These are phyloP conservation scores for Diaporthe citri DNA, from an alignment of 2,329 filamentous ascomycete species.

Conservation along the genomic window DNA sequence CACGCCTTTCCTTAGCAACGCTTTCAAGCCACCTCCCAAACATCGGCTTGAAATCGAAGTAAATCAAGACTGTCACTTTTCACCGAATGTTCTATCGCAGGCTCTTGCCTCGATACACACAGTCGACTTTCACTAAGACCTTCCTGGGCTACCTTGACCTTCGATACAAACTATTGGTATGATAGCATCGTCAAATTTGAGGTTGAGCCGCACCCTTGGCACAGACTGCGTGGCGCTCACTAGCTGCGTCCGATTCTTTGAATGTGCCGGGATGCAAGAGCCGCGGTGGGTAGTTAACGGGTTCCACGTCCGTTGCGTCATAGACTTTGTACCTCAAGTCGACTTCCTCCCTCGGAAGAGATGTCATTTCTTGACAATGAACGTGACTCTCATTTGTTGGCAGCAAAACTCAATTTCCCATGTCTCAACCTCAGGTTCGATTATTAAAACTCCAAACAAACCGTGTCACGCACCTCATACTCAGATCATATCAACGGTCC, in stretches of 20 bases:
- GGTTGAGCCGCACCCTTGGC: neutral
- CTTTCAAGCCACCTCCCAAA: no score
- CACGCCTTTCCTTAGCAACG: no score
- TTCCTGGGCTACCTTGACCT: no score
- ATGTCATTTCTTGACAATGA: neutral
- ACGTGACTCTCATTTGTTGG: accelerated
- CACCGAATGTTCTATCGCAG: no score
- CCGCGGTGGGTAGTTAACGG: neutral
- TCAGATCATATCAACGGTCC: no score
- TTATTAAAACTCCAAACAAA: neutral
- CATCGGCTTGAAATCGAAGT: no score
- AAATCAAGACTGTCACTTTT: no score
- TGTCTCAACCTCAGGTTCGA: neutral
- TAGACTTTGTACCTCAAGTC: neutral
- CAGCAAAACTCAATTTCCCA: neutral
- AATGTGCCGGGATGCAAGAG: neutral
- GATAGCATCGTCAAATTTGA: no score
- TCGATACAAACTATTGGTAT: no score
- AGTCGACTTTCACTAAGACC: no score
- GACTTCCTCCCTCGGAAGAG: neutral
- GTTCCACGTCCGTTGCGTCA: neutral
- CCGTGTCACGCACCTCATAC: neutral
- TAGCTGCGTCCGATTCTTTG: neutral
- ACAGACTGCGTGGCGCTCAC: neutral
- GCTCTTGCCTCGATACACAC: no score